Evolutionary conservation across 805 yeast genomes (phyloP).

Genomic region (Metschnikowia hibisci): DNA sequence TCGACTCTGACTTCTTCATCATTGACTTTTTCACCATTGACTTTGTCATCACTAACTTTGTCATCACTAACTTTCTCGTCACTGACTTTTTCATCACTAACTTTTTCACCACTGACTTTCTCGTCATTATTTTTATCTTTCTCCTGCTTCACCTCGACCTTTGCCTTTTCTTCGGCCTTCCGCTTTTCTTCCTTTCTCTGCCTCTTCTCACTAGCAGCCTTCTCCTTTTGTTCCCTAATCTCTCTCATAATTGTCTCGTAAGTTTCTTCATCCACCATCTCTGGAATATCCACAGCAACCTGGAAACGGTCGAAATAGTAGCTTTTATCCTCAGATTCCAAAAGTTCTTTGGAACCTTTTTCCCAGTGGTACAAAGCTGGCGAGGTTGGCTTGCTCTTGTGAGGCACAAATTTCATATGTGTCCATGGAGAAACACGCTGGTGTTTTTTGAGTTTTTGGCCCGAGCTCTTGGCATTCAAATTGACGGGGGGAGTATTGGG

Average conservation of each 20-base stretch:
- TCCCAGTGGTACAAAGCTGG: conserved; percentile 75
- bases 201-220: conserved; percentile 6
- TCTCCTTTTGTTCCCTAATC: conserved; percentile 25
- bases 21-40: neutral
- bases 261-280: conserved; percentile 55
- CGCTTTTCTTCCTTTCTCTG: conserved; percentile 5
- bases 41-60: no score
- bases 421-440: conserved; percentile 83
- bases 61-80: neutral
- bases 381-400: conserved; percentile 45
- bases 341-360: conserved; percentile 56
- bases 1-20: conserved; percentile 23
- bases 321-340: conserved; percentile 37
- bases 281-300: conserved; percentile 64
- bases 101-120: no score
- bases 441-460: conserved; percentile 59
- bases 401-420: conserved; percentile 54
- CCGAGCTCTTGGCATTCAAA: conserved; percentile 25
- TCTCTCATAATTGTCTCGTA: conserved; percentile 51
- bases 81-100: neutral
- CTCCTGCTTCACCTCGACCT: neutral
- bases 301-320: conserved; percentile 76
- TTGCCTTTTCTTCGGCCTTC: conserved; percentile 2
- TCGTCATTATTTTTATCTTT: neutral
- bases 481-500: conserved; percentile 84